A percentile compares a stretch with the other conserved stretches of the same genome.
Evolutionary conservation across 2,329 filamentous ascomycete species (phyloP).

Genomic region (Venturia pyrina): DNA sequence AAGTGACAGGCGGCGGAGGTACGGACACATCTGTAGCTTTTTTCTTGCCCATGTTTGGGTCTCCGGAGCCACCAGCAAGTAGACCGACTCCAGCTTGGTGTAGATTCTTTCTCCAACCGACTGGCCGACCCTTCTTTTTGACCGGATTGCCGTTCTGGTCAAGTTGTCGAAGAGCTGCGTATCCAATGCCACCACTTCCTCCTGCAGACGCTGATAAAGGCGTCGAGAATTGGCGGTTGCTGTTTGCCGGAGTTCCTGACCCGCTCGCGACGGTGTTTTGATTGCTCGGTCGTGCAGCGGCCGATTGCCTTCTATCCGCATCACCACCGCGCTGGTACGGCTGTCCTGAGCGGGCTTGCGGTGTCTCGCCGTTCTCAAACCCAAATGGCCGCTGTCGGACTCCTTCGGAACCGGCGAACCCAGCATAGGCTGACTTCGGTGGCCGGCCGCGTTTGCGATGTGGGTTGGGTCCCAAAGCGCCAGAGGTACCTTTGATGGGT

Average conservation of each 20-base stretch:
- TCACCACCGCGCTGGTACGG: background rate
- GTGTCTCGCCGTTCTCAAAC: background rate
- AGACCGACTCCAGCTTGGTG: slow-evolving; percentile 19
- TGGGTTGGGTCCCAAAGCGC: background rate
- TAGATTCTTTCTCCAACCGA: slow-evolving; percentile 39
- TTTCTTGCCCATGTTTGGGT: slow-evolving; percentile 11
- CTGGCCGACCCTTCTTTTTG: slow-evolving; percentile 38
- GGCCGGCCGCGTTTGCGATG: slow-evolving; percentile 3
- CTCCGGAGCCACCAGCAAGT: slow-evolving; percentile 8
- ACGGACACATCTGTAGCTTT: background rate
- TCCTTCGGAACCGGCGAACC: background rate
- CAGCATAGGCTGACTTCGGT: background rate
- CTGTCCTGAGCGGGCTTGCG: background rate
- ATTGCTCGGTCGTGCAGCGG: background rate
- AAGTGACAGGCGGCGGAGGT: slow-evolving; percentile 19
- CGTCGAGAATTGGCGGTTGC: background rate
- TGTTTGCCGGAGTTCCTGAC: background rate
- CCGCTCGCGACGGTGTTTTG: background rate
- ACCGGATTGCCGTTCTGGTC: slow-evolving; percentile 26
- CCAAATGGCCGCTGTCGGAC: background rate
- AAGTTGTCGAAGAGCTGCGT: slow-evolving; percentile 31
- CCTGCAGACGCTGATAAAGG: slow-evolving; percentile 9
- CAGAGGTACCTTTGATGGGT: background rate
- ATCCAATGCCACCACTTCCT: slow-evolving; percentile 21
- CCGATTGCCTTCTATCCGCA: background rate